These are phyloP conservation scores for Nemania abortiva DNA, from an alignment of 2,329 filamentous ascomycete species.

Conservation along the genomic window DNA sequence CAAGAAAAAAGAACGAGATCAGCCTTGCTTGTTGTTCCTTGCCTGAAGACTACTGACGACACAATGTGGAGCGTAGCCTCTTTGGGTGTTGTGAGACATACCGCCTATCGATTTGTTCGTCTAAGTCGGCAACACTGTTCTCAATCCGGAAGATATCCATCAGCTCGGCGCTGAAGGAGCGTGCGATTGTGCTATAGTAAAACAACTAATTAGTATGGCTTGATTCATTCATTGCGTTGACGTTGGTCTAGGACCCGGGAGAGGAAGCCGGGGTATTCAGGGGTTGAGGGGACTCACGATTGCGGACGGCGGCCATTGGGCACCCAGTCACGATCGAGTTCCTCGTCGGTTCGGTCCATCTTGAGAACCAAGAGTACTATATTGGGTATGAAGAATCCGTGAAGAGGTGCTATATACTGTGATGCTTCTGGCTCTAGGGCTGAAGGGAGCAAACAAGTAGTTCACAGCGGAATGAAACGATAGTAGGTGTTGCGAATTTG, in stretches of 20 bases:
- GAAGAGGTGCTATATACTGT: conserved; percentile 3
- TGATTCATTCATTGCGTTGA: not conserved
- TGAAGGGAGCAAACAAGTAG: conserved; percentile 12
- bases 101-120: conserved; percentile 84
- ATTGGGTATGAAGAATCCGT: not conserved
- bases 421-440: conserved; percentile 8
- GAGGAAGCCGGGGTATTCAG: conserved; percentile 15
- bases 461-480: conserved; percentile 16
- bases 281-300: conserved; percentile 72
- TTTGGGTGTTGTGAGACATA: conserved; percentile 59
- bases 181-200: conserved; percentile 79
- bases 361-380: conserved; percentile 34
- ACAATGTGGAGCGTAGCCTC: conserved; percentile 8
- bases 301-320: conserved; percentile 81
- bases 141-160: conserved; percentile 92
- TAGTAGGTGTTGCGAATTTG: conserved; percentile 30
- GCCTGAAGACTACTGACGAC: not conserved
- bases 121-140: conserved; percentile 78
- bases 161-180: conserved; percentile 86
- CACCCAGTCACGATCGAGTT: conserved; percentile 83
- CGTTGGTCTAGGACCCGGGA: not conserved
- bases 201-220: conserved; percentile 39
- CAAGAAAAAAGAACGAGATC: conserved; percentile 28
- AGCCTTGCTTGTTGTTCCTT: conserved; percentile 20
- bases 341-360: conserved; percentile 68